phyloP scores from a whole-genome alignment of 164 flowering plant species.

The Sextonia rubra region DNA sequence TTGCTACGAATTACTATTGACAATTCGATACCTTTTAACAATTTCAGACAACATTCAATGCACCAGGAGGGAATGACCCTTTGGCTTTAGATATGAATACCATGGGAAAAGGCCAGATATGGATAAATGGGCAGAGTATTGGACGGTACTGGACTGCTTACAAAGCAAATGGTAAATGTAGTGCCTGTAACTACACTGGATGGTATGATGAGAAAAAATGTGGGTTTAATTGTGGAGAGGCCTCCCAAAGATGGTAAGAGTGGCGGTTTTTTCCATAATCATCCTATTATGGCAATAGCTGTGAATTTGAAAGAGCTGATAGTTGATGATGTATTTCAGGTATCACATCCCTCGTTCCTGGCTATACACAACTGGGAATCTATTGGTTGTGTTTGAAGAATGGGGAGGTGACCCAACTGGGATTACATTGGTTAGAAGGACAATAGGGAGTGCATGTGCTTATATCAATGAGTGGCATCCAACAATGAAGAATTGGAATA shows the following conservation, averaged over 20 bases:
- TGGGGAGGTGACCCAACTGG: slow-evolving; percentile 69
- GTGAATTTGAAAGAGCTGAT: not conserved
- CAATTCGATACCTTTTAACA: not conserved
- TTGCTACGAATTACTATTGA: not conserved
- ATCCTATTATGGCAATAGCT: not conserved
- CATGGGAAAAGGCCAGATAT: slow-evolving; percentile 61
- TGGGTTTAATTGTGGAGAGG: not conserved
- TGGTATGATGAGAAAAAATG: not conserved
- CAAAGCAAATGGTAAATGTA: not conserved
- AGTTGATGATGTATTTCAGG: slow-evolving; percentile 34
- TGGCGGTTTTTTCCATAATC: not conserved
- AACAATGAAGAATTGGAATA: slow-evolving; percentile 43
- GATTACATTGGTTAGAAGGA: slow-evolving; percentile 62
- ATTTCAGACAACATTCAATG: slow-evolving; percentile 40
- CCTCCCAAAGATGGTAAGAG: not conserved
- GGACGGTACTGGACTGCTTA: slow-evolving; percentile 55
- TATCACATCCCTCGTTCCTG: slow-evolving; percentile 80
- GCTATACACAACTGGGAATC: slow-evolving; percentile 64
- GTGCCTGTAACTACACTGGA: not conserved
- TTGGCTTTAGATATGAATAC: slow-evolving; percentile 38
- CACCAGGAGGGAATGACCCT: slow-evolving; percentile 42
- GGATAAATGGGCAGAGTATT: slow-evolving; percentile 60
- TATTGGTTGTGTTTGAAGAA: slow-evolving; percentile 80
- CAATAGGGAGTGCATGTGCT: slow-evolving; percentile 73
- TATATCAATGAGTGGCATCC: slow-evolving; percentile 92